A percentile compares a stretch with the other conserved stretches of the same genome.
These are phyloP conservation scores for Cymbopogon citratus DNA, from an alignment of 176 grass and related monocot genomes.

Conservation along the genomic window DNA sequence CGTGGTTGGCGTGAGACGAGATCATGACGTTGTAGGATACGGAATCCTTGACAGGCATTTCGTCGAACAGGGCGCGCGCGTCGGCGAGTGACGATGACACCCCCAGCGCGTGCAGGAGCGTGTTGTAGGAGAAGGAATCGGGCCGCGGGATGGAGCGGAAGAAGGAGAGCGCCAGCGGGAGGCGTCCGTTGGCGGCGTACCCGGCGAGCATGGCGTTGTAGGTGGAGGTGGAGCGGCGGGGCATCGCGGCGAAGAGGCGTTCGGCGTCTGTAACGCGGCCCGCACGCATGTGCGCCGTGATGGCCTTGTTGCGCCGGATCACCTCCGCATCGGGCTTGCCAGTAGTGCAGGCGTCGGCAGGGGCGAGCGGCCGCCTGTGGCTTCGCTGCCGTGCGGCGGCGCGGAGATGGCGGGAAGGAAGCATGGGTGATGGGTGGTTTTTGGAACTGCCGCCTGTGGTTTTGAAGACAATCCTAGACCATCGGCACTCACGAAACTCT, in stretches of 20 bases:
- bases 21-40: conserved; percentile 85
- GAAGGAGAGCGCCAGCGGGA: conserved; percentile 40
- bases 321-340: conserved; percentile 43
- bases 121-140: conserved; percentile 82
- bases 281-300: conserved; percentile 62
- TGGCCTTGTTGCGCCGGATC: conserved; percentile 69
- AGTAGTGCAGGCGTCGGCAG: background rate
- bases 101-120: conserved; percentile 56
- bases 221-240: conserved; percentile 59
- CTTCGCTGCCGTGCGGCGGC: conserved; percentile 45
- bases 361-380: conserved; percentile 1
- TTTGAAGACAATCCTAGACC: no score
- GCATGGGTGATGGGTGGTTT: no score
- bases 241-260: conserved; percentile 64
- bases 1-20: conserved; percentile 60
- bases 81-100: conserved; percentile 41
- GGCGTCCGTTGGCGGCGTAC: conserved; percentile 60
- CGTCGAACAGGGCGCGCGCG: conserved; percentile 65
- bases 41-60: conserved; percentile 65
- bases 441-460: no score
- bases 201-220: conserved; percentile 91
- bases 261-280: conserved; percentile 51
- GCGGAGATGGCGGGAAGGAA: conserved; percentile 45
- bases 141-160: conserved; percentile 57
- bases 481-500: no score